phyloP scores from a whole-genome alignment of 2,329 filamentous ascomycete species.

The Penicillium sp. region DNA sequence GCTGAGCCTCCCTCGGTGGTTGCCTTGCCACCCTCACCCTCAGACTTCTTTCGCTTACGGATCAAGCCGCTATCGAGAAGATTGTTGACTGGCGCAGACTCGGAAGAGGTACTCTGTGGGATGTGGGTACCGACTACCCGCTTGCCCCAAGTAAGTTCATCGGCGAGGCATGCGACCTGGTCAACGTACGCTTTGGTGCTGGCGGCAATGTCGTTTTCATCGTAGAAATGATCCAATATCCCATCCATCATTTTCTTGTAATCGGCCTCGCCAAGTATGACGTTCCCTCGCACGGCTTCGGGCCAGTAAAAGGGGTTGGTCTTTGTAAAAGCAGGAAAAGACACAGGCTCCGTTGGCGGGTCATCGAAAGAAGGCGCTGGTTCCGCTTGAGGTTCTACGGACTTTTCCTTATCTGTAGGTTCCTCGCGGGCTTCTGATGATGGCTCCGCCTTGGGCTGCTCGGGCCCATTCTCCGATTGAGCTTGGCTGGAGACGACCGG shows the following conservation, averaged over 20 bases:
- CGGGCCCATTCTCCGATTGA: not conserved
- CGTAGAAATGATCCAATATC: slow-evolving; percentile 45
- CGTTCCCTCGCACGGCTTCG: slow-evolving; percentile 32
- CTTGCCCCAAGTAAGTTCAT: slow-evolving; percentile 38
- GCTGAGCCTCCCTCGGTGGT: slow-evolving; percentile 2
- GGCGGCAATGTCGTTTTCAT: slow-evolving; percentile 34
- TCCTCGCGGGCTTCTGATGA: not conserved
- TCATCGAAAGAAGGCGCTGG: slow-evolving; percentile 4
- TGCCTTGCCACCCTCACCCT: slow-evolving; percentile 13
- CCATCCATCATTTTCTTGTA: slow-evolving; percentile 42
- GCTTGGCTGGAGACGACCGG: not conserved
- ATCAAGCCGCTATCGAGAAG: slow-evolving; percentile 32
- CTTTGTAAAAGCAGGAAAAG: slow-evolving; percentile 5
- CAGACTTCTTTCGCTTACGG: slow-evolving; percentile 40
- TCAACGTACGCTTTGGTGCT: slow-evolving; percentile 45
- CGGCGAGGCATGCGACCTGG: slow-evolving; percentile 40
- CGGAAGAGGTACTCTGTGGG: slow-evolving; percentile 10
- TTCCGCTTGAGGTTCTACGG: not conserved
- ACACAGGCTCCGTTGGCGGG: not conserved
- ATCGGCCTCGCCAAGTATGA: slow-evolving; percentile 39
- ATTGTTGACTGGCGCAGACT: slow-evolving; percentile 19
- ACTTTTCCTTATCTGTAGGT: not conserved
- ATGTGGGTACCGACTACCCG: slow-evolving; percentile 32
- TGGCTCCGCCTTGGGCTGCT: not conserved
- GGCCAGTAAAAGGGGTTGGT: slow-evolving; percentile 36